These are phyloP conservation scores for Xylaria curta DNA, from an alignment of 495 filamentous ascomycete species.

Conservation along the genomic window DNA sequence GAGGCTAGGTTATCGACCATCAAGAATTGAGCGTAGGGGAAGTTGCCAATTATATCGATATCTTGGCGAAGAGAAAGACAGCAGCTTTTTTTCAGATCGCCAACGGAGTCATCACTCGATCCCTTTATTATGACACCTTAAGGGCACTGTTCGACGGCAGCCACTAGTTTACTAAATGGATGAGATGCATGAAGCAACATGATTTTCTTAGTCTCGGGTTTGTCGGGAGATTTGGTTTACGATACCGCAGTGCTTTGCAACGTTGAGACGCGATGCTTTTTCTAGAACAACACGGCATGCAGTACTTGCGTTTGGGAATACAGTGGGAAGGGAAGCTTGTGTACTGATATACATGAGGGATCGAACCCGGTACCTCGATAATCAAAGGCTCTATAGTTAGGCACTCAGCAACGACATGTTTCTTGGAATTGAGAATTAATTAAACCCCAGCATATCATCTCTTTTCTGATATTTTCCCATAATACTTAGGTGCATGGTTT, in stretches of 20 bases:
- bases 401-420: neutral
- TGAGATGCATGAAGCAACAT: neutral
- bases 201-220: neutral
- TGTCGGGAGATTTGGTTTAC: neutral
- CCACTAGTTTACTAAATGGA: neutral
- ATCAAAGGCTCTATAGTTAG: neutral
- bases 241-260: neutral
- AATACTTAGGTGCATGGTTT: neutral
- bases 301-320: neutral
- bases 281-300: neutral
- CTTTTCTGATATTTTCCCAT: neutral
- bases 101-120: neutral
- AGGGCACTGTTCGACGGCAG: neutral
- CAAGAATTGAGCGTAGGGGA: neutral
- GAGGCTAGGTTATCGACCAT: neutral
- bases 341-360: neutral
- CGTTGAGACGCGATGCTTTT: neutral
- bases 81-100: neutral
- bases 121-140: neutral
- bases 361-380: neutral
- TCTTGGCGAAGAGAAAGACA: constrained; percentile 3
- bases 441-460: neutral
- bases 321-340: neutral
- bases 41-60: neutral
- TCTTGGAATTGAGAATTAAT: neutral